Base-by-base conservation (phyloP, 441 rosid species). In the Populus hybrid region DNA sequence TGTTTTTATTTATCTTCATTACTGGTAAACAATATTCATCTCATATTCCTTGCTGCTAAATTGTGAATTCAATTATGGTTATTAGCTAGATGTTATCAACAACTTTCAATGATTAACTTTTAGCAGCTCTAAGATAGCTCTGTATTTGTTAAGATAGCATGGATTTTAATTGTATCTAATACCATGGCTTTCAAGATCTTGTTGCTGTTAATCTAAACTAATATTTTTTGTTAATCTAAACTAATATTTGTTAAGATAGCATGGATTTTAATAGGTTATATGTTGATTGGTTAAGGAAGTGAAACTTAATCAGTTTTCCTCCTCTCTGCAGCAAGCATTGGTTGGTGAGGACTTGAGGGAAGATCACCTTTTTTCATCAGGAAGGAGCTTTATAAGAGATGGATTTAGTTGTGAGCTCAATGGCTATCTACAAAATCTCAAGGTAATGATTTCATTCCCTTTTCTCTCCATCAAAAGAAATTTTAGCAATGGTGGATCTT, bases 331-430 rank as follows among this genome's bases (percentile, higher is more conserved):
- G 97, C 93, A 88, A 91, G 92, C 96, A 68, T 88, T 93, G 89
- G 97, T 93, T 70, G 97, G 97, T 75, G 94, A 91, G 82, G 91
- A 77, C 78, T 79, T 87, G 18, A 94, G 88, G 66, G 96, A 93
- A 78, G 96, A 90, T 82, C 95, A 90, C 83, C 87, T 93, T 61
- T 93, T 93, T 87, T 85, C 93, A 18, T 82, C 88, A 11, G 95
- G 73, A 81, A 82, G 84, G 78, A 82, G 85, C 66, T 79, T 79
- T 24, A 26, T 66, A 75, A 89, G 85, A 88, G 93, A 96, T 81
- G 84, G 91, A 80, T 69, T 81, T 71, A 82, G 91, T 77, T 81
- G 79, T 68, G 97, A 90, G 82, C 89, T 91, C 83, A 97, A 92
- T 75, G 83, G 86, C 80, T 91, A 82, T 86, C 78, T 93, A 26